A percentile compares a stretch with the other conserved stretches of the same genome.
Conservation (phyloP, 441 rosid genomes). For the Isatis lusitanica region DNA sequence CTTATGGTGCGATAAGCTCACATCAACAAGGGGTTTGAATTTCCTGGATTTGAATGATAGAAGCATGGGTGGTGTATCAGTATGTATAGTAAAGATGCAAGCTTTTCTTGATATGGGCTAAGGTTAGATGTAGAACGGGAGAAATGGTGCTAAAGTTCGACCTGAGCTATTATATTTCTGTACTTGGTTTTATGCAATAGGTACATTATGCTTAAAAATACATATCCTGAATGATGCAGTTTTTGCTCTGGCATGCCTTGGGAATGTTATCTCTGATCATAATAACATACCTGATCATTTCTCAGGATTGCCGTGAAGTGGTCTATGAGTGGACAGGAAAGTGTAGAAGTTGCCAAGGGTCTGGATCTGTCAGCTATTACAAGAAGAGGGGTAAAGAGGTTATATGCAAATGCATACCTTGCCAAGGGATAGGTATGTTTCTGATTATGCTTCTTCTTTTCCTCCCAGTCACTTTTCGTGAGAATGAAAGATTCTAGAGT, state of each 20-base stretch:
- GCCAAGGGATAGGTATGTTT: slow-evolving; percentile 75
- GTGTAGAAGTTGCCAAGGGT: slow-evolving; percentile 89
- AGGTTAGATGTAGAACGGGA: background rate
- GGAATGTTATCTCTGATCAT: background rate
- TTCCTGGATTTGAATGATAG: background rate
- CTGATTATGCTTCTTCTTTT: background rate
- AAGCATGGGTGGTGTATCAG: background rate
- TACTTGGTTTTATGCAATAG: slow-evolving; percentile 9
- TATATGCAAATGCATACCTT: slow-evolving; percentile 84
- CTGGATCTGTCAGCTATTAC: slow-evolving; percentile 78
- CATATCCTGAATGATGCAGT: background rate
- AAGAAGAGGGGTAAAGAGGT: slow-evolving; percentile 82
- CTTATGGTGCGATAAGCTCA: background rate
- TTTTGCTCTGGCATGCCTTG: background rate
- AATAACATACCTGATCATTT: background rate
- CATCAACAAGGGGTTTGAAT: background rate
- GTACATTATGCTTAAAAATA: background rate
- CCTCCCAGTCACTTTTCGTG: background rate
- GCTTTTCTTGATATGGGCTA: background rate
- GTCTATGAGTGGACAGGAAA: slow-evolving; percentile 97
- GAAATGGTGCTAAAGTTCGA: background rate
- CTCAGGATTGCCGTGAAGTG: slow-evolving; percentile 79
- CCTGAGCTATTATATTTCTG: background rate
- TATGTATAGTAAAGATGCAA: background rate
- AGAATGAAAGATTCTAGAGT: background rate